phyloP scores from a whole-genome alignment of 2,329 filamentous ascomycete species.

The Neofusicoccum sp. region DNA sequence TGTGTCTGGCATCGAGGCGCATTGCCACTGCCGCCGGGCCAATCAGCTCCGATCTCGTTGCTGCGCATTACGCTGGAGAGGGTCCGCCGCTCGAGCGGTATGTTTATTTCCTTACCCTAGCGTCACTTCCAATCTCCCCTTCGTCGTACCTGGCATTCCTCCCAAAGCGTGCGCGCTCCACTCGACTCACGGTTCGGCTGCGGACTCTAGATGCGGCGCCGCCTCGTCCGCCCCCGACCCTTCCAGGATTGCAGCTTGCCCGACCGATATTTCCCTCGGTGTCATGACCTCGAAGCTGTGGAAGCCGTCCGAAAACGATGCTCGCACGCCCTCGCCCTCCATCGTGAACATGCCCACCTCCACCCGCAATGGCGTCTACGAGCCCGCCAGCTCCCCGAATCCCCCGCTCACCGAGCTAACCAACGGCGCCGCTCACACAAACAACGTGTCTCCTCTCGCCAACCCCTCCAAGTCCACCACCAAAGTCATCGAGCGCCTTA shows the following conservation, averaged over 20 bases:
- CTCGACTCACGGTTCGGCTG: slow-evolving; percentile 6
- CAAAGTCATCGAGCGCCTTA: slow-evolving; percentile 67
- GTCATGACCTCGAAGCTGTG: slow-evolving; percentile 19
- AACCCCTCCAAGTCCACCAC: slow-evolving; percentile 21
- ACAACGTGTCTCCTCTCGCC: slow-evolving; percentile 10
- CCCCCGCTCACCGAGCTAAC: slow-evolving; percentile 16
- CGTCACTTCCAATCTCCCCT: slow-evolving; percentile 19
- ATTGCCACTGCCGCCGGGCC: slow-evolving; percentile 2
- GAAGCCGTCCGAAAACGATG: slow-evolving; percentile 17
- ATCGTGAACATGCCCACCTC: slow-evolving; percentile 18
- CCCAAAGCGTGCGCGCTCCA: slow-evolving; percentile 11
- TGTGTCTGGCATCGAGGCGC: slow-evolving; percentile 9
- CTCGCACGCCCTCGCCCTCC: slow-evolving; percentile 13
- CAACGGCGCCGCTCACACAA: slow-evolving; percentile 9
- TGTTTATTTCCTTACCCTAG: slow-evolving; percentile 21
- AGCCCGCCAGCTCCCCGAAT: slow-evolving; percentile 9
- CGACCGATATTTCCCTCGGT: slow-evolving; percentile 16
- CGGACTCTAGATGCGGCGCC: slow-evolving; percentile 20
- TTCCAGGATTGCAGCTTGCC: slow-evolving; percentile 12
- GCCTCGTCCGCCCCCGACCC: slow-evolving; percentile 17
- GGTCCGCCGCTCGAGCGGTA: slow-evolving; percentile 14
- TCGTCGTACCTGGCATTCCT: slow-evolving; percentile 17
- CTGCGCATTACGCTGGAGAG: slow-evolving; percentile 16
- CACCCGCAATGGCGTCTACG: slow-evolving; percentile 20
- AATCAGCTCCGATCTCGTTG: slow-evolving; percentile 12